Evolutionary conservation across 139 green algal species (phyloP).

Genomic region (Chlamydomonas sp.): DNA sequence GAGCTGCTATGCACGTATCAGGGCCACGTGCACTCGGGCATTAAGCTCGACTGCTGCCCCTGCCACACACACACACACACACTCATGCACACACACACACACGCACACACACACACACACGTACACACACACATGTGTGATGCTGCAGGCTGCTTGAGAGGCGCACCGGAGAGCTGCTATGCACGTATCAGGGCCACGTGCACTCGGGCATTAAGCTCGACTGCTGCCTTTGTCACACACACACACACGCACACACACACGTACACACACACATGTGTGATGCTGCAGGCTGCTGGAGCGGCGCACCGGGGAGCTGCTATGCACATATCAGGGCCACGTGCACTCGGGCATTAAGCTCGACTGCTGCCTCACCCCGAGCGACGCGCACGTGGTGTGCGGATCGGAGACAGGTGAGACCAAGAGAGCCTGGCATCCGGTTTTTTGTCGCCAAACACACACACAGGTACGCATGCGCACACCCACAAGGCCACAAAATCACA

Average conservation of each 20-base stretch:
- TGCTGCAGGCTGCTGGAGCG: slow-evolving; percentile 41
- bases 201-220: slow-evolving; percentile 66
- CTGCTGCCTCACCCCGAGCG: slow-evolving; percentile 59
- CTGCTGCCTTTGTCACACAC: slow-evolving; percentile 52
- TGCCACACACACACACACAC: slow-evolving; percentile 57
- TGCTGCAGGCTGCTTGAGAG: slow-evolving; percentile 39
- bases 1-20: slow-evolving; percentile 71
- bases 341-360: slow-evolving; percentile 67
- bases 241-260: no score
- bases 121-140: no score
- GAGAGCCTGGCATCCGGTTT: neutral
- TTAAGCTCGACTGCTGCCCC: slow-evolving; percentile 71
- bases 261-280: no score
- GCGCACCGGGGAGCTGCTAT: slow-evolving; percentile 64
- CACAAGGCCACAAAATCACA: no score
- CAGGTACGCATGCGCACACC: slow-evolving; percentile 44
- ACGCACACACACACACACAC: no score
- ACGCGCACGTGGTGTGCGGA: slow-evolving; percentile 63
- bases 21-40: slow-evolving; percentile 55
- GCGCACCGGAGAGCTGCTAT: slow-evolving; percentile 62
- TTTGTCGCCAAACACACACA: neutral
- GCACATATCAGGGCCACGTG: slow-evolving; percentile 68
- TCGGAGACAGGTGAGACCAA: slow-evolving; percentile 67
- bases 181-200: slow-evolving; percentile 67
- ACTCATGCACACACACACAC: no score